These are phyloP conservation scores for Pyrus hybrid DNA, from an alignment of 331 rosid species.

Conservation along the genomic window DNA sequence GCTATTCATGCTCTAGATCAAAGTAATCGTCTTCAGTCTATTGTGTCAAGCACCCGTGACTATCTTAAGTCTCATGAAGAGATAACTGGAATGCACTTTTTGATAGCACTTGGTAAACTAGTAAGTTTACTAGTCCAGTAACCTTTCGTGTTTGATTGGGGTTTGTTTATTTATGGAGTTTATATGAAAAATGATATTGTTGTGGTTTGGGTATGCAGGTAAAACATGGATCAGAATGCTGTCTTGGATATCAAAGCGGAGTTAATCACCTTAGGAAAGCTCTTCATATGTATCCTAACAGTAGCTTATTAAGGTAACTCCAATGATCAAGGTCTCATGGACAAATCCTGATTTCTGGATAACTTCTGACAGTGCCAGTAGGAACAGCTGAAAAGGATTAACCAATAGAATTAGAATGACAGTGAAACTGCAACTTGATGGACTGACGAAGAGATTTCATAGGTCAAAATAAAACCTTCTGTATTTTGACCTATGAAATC, in stretches of 20 bases:
- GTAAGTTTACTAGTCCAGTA: constrained; percentile 34
- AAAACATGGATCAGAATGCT: constrained; percentile 41
- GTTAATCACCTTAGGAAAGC: constrained; percentile 63
- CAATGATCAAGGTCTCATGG: background rate
- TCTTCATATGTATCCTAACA: constrained; percentile 80
- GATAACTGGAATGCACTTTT: constrained; percentile 59
- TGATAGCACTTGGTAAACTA: constrained; percentile 79
- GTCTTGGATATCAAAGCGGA: constrained; percentile 62
- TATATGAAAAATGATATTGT: background rate
- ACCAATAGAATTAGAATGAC: background rate
- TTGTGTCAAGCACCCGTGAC: constrained; percentile 46
- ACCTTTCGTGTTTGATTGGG: constrained; percentile 9
- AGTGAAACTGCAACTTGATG: background rate
- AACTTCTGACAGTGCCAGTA: background rate
- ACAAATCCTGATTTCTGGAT: background rate
- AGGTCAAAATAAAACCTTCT: background rate
- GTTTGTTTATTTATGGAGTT: background rate
- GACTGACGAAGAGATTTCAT: background rate
- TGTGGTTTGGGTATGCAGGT: constrained; percentile 34
- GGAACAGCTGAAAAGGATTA: background rate
- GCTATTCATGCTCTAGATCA: constrained; percentile 74
- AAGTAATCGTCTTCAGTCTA: constrained; percentile 45
- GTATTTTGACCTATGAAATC: background rate
- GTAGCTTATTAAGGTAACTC: constrained; percentile 62
- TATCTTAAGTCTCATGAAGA: constrained; percentile 59